Percentiles rank a stretch among this genome's conserved stretches.
Evolutionary conservation across 768 basidiomycete genomes (phyloP).

Genomic region (Lactarius quietus): DNA sequence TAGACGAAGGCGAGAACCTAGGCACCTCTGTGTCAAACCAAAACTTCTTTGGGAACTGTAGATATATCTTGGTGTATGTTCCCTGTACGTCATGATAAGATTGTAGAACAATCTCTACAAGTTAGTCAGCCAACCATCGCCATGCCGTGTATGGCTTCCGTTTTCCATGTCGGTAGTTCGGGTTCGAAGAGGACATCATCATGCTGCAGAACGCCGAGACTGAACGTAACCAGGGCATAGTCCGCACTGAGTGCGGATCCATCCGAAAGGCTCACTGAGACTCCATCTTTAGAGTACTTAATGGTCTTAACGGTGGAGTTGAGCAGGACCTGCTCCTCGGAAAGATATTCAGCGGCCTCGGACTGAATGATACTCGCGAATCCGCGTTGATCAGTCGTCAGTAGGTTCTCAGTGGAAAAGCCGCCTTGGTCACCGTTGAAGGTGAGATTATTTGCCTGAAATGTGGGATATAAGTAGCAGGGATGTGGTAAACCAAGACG

Average conservation of each 20-base stretch:
- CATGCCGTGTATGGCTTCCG: conserved; percentile 61
- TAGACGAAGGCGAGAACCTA: background rate
- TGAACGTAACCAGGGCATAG: conserved; percentile 65
- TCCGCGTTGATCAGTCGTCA: conserved; percentile 60
- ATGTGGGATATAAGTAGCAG: conserved; percentile 30
- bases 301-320: conserved; percentile 51
- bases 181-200: conserved; percentile 57
- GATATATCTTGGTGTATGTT: conserved; percentile 66
- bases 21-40: conserved; percentile 49
- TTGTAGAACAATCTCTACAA: background rate
- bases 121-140: conserved; percentile 44
- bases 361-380: conserved; percentile 54
- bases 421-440: conserved; percentile 49
- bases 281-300: conserved; percentile 42
- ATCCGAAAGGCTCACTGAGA: conserved; percentile 44
- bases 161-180: conserved; percentile 53
- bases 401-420: conserved; percentile 50
- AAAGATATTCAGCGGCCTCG: conserved; percentile 55
- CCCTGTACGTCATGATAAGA: conserved; percentile 32
- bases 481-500: conserved; percentile 37
- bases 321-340: conserved; percentile 43
- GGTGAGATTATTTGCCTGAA: conserved; percentile 62
- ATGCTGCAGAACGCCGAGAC: conserved; percentile 65
- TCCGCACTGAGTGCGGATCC: conserved; percentile 47
- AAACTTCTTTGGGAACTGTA: conserved; percentile 59